Base-by-base conservation (phyloP, 2,329 filamentous ascomycete species). In the Paecilomyces sp. region DNA sequence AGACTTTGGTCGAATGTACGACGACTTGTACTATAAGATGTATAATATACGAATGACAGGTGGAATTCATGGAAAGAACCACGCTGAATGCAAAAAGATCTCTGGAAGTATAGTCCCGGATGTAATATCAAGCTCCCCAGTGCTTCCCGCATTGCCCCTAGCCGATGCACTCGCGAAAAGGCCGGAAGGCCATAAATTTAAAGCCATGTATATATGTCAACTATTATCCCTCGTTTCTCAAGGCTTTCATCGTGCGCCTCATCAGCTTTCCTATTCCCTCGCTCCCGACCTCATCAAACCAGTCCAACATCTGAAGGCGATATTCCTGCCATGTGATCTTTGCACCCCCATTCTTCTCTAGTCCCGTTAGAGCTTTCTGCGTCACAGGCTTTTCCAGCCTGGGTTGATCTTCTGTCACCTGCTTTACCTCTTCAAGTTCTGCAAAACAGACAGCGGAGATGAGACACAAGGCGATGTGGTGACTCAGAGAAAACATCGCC, bases 161-260 rank as follows among this genome's bases (percentile, higher is more conserved):
- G 31, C 31, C 11, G 36, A 41, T 41, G n/a, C 15, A 12, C 34
- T 12, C 9, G 13, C 15, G 25, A 6, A 28, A 28, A 28, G 25
- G 25, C 25, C 25, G 25, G 41, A 18, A 18, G 9, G 41, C 15
- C n/a, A 47, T 47, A 9, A 7, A 18, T 18, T 6, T 18, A 47
- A 22, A 24, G 24, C 25, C 47, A 51, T 18, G 22, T 22, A 55
- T 11, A 47, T 41, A 15, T 31, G 30, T 18, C 50, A 8, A 18
- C n/a, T 30, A 28, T 31, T 11, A 59, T 63, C 59, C 71, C 56
- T 73, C 71, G 61, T 78, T 83, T 74, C 85, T 86, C 65, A 93
- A 74, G 56, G 88, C 85, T 70, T 88, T 91, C 84, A 94, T 91
- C 1, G 90, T 92, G 66, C 86, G 90, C 72, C 89, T 89, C 81